These are phyloP conservation scores for Skeletonema potamos DNA, from an alignment of 108 stramenopile species.

Conservation along the genomic window DNA sequence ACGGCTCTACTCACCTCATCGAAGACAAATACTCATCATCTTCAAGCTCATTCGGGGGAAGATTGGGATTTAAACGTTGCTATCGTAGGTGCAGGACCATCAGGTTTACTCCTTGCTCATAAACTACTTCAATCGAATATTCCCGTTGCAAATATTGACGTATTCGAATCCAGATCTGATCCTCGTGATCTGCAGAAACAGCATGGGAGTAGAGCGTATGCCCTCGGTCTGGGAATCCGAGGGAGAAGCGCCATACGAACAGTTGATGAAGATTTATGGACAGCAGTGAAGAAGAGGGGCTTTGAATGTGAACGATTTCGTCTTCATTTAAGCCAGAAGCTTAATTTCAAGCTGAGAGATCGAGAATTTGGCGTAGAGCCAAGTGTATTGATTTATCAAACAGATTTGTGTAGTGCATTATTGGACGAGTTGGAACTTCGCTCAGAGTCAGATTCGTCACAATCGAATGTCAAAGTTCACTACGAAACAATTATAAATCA, in stretches of 20 bases:
- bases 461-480: slow-evolving; percentile 10
- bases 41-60: background rate
- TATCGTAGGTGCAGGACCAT: slow-evolving; percentile 54
- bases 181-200: slow-evolving; percentile 27
- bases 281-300: slow-evolving; percentile 49
- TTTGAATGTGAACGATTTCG: slow-evolving; percentile 70
- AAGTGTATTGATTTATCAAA: slow-evolving; percentile 73
- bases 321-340: slow-evolving; percentile 40
- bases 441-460: background rate
- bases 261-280: slow-evolving; percentile 61
- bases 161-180: slow-evolving; percentile 69
- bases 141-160: slow-evolving; percentile 35
- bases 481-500: slow-evolving; percentile 34
- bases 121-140: slow-evolving; percentile 25
- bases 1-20: background rate
- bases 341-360: slow-evolving; percentile 54
- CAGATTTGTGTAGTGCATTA: slow-evolving; percentile 66
- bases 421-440: slow-evolving; percentile 62
- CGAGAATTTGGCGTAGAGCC: slow-evolving; percentile 47
- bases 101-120: slow-evolving; percentile 71
- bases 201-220: slow-evolving; percentile 59
- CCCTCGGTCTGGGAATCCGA: slow-evolving; percentile 67
- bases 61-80: slow-evolving; percentile 11
- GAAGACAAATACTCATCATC: background rate
- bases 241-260: slow-evolving; percentile 62